Evolutionary conservation across 2,329 filamentous ascomycete genomes (phyloP).

Genomic region (Chrysoporthe deuterocubensis): DNA sequence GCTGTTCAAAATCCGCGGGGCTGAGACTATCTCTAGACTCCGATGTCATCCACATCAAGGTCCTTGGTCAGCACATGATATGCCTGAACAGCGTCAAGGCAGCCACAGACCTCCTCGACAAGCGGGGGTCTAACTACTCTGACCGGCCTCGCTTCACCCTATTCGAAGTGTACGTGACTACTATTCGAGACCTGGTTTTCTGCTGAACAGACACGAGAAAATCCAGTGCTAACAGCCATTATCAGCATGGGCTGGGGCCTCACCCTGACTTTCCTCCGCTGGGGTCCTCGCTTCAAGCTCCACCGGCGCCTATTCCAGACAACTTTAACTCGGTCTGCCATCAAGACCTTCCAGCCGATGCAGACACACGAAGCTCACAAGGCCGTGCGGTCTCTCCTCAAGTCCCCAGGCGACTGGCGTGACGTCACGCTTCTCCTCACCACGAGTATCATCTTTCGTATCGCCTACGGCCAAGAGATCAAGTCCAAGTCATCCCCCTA

Average conservation of each 20-base stretch:
- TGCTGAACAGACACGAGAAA: neutral
- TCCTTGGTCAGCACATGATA: constrained; percentile 38
- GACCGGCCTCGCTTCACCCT: constrained; percentile 45
- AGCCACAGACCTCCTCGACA: constrained; percentile 44
- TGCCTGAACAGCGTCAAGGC: constrained; percentile 42
- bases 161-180: constrained; percentile 37
- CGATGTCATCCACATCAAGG: constrained; percentile 38
- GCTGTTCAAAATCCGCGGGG: neutral
- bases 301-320: constrained; percentile 47
- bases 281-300: constrained; percentile 44
- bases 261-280: constrained; percentile 48
- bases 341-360: constrained; percentile 39
- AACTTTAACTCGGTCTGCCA: constrained; percentile 42
- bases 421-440: constrained; percentile 33
- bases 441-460: constrained; percentile 36
- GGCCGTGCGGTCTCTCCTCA: constrained; percentile 34
- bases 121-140: constrained; percentile 42
- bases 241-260: constrained; percentile 46
- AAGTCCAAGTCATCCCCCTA: constrained; percentile 32
- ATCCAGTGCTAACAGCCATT: constrained; percentile 2
- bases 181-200: neutral
- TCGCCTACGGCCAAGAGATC: constrained; percentile 35
- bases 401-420: constrained; percentile 32
- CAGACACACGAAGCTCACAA: constrained; percentile 39
- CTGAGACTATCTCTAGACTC: constrained; percentile 30